These are phyloP conservation scores for Lactarius akahatsu DNA, from an alignment of 768 basidiomycete species.

Conservation along the genomic window DNA sequence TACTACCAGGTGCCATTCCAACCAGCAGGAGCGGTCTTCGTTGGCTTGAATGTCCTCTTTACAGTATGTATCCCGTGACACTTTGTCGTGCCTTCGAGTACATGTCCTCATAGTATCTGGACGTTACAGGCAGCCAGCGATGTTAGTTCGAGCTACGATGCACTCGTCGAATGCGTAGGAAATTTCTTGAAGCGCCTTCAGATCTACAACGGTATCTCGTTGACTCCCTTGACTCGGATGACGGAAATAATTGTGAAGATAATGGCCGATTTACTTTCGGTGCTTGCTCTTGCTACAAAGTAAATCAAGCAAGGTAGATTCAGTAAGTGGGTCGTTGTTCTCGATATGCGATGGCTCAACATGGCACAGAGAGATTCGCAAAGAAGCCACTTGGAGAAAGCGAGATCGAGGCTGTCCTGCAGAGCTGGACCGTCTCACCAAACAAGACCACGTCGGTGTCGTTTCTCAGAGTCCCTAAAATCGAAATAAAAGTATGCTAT, in stretches of 20 bases:
- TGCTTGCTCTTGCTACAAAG: conserved; percentile 2
- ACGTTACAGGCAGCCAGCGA: neutral
- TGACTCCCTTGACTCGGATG: neutral
- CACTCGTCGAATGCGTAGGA: neutral
- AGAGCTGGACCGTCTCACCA: conserved; percentile 2
- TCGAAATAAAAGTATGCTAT: no score
- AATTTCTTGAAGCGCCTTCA: neutral
- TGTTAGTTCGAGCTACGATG: neutral
- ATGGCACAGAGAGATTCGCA: neutral
- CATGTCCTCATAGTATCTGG: neutral
- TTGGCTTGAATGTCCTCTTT: neutral
- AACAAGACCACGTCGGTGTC: no score
- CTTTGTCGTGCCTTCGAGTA: no score
- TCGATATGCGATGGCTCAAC: neutral
- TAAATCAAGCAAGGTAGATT: neutral
- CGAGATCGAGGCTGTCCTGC: conserved; percentile 3
- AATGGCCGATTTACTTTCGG: neutral
- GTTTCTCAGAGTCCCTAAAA: no score
- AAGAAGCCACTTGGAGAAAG: neutral
- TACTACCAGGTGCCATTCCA: neutral
- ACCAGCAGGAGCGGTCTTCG: neutral
- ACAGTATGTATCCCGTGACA: neutral
- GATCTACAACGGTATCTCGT: neutral
- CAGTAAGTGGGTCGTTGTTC: neutral
- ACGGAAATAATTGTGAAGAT: neutral